Evolutionary conservation across 2,329 filamentous ascomycete genomes (phyloP).

Genomic region (Fonsecaea pugnacius): DNA sequence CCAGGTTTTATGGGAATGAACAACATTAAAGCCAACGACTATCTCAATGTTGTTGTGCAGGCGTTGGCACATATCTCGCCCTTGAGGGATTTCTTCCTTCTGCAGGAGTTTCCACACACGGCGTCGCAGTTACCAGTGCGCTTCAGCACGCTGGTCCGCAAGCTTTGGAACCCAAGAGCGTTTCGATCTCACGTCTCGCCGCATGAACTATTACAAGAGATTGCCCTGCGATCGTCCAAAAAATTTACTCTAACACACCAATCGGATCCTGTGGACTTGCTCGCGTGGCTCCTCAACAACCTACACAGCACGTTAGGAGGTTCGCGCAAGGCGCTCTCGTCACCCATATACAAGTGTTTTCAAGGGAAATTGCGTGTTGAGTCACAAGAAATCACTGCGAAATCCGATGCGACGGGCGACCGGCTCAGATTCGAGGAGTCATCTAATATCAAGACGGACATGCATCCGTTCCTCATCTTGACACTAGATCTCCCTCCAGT

Average conservation of each 20-base stretch:
- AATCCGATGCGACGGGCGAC: slow-evolving; percentile 78
- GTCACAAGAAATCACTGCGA: slow-evolving; percentile 89
- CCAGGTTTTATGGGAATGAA: slow-evolving; percentile 97
- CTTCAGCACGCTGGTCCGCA: slow-evolving; percentile 86
- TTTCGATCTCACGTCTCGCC: slow-evolving; percentile 98
- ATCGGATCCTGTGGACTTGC: slow-evolving; percentile 93
- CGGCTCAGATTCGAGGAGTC: slow-evolving; percentile 92
- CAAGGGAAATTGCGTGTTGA: slow-evolving; percentile 91
- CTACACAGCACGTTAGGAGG: slow-evolving; percentile 90
- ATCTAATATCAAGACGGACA: slow-evolving; percentile 75
- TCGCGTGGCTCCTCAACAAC: slow-evolving; percentile 97
- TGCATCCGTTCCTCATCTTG: slow-evolving; percentile 83
- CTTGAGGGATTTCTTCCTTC: slow-evolving; percentile 86
- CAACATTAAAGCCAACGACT: slow-evolving; percentile 99
- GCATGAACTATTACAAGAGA: slow-evolving; percentile 94
- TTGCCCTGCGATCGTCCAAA: slow-evolving; percentile 86
- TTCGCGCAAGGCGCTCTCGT: slow-evolving; percentile 81
- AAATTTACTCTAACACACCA: slow-evolving; percentile 88
- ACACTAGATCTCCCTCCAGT: slow-evolving; percentile 90
- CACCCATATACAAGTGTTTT: slow-evolving; percentile 89
- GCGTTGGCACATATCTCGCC: slow-evolving; percentile 87
- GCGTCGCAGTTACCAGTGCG: slow-evolving; percentile 81
- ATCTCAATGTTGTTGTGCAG: slow-evolving; percentile 93
- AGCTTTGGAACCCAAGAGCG: slow-evolving; percentile 96
- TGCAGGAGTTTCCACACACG: slow-evolving; percentile 74